A percentile compares a stretch with the other conserved stretches of the same genome.
Evolutionary conservation across 2,329 filamentous ascomycete species (phyloP).

Genomic region (Catunica adiposa): DNA sequence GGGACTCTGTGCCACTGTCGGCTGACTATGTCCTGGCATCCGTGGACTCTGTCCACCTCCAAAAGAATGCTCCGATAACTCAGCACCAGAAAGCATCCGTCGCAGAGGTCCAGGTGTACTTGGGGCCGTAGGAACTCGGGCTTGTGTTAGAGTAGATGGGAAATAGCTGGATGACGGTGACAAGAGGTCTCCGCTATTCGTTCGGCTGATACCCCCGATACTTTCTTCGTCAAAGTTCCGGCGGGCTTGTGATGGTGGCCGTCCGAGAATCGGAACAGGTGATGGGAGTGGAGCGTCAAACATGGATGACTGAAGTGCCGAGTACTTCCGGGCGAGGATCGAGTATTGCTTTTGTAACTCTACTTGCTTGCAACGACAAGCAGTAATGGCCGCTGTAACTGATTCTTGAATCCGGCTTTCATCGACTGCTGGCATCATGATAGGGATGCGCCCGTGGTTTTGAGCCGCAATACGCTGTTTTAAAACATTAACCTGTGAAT

Average conservation of each 20-base stretch:
- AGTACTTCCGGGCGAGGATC: constrained; percentile 35
- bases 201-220: constrained; percentile 14
- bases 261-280: constrained; percentile 6
- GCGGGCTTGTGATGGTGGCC: background rate
- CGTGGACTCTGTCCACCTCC: background rate
- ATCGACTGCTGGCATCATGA: background rate
- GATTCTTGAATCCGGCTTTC: constrained; percentile 2
- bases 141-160: background rate
- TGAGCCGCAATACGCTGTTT: background rate
- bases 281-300: constrained; percentile 19
- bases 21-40: background rate
- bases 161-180: constrained; percentile 5
- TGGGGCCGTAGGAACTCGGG: background rate
- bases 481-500: background rate
- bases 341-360: constrained; percentile 37
- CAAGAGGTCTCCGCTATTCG: background rate
- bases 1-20: background rate
- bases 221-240: background rate
- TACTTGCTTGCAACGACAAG: constrained; percentile 35
- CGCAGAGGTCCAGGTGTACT: constrained; percentile 22
- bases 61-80: constrained; percentile 19
- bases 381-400: constrained; percentile 24
- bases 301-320: constrained; percentile 32
- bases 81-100: constrained; percentile 29
- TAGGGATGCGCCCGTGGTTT: background rate